Base-by-base conservation (phyloP, 441 rosid species). In the Populus tomentosa region DNA sequence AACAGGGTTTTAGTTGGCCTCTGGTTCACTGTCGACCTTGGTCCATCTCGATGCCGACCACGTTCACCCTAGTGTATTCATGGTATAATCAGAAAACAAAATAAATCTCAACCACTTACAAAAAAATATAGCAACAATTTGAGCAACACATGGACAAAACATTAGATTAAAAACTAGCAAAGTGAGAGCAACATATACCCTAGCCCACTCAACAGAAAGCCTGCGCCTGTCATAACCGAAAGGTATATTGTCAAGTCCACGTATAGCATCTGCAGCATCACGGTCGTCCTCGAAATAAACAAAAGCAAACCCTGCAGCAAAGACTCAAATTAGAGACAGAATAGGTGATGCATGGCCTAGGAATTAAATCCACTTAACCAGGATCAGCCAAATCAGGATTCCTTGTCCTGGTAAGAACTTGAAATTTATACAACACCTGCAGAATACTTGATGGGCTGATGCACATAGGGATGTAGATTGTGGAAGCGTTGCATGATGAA, bases 1-100 rank as follows among this genome's bases (percentile, higher is more conserved):
- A 94, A 94, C 83, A 94, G 87, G 21, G 95, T 92, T 79, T 89
- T 94, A 0, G 97, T 92, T 28, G 95, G 98, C 85, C 93, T 90
- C 84, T 84, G 90, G 64, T 87, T 89, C 28, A 85, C 80, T 26
- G 75, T 36, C 42, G 85, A 78, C 82, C 69, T 87, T 23, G 90
- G 85, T 26, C 87, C 93, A 79, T 89, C 94, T 72, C 87, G 88
- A 72, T 79, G 83, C 8, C 91, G 86, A 35, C 93, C 95, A 70
- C 91, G 92, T 77, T 88, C 97, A 71, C 95, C 98, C 97, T 94
- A 70, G 42, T 26, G 10, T 2, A 71, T 62, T 2, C 64, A 59
- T 23, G 59, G 63, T 13, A 76, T 5, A 10, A 77, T 24, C 18
- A 67, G 38, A 36, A 67, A 8, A 73, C n/a, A 35, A 61, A 56